Evolutionary conservation across 148 eudicot species (phyloP).

Genomic region (Rhododendron kiyosumense): DNA sequence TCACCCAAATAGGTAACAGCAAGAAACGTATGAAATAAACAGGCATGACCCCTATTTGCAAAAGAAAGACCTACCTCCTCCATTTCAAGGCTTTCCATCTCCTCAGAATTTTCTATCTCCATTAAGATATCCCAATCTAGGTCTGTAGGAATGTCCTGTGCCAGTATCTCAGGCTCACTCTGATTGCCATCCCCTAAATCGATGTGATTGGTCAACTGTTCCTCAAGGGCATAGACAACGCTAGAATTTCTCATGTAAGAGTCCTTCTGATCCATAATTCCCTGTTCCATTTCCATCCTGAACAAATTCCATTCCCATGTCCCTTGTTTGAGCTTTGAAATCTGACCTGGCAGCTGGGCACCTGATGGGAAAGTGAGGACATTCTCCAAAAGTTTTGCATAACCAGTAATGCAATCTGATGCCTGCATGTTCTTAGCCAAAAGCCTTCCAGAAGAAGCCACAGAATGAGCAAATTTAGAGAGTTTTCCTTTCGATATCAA

Average conservation of each 20-base stretch:
- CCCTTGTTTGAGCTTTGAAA: constrained; percentile 55
- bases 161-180: constrained; percentile 23
- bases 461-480: constrained; percentile 52
- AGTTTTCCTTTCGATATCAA: constrained; percentile 57
- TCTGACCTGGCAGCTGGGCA: constrained; percentile 47
- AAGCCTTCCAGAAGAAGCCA: constrained; percentile 76
- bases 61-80: constrained; percentile 51
- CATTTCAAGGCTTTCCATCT: constrained; percentile 63
- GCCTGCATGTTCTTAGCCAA: constrained; percentile 80
- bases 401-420: constrained; percentile 61
- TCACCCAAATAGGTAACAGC: constrained; percentile 2
- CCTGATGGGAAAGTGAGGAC: constrained; percentile 81
- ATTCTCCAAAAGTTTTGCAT: constrained; percentile 76
- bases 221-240: constrained; percentile 59
- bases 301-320: constrained; percentile 82
- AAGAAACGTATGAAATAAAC: neutral
- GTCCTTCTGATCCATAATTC: constrained; percentile 23
- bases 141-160: constrained; percentile 39
- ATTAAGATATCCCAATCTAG: constrained; percentile 67
- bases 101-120: constrained; percentile 68
- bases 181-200: constrained; percentile 29
- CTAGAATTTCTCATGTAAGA: constrained; percentile 29
- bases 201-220: constrained; percentile 29
- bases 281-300: constrained; percentile 35
- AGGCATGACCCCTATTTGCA: neutral